These are phyloP conservation scores for Fusarium albosuccineum DNA, from an alignment of 2,329 filamentous ascomycete species.

Conservation along the genomic window DNA sequence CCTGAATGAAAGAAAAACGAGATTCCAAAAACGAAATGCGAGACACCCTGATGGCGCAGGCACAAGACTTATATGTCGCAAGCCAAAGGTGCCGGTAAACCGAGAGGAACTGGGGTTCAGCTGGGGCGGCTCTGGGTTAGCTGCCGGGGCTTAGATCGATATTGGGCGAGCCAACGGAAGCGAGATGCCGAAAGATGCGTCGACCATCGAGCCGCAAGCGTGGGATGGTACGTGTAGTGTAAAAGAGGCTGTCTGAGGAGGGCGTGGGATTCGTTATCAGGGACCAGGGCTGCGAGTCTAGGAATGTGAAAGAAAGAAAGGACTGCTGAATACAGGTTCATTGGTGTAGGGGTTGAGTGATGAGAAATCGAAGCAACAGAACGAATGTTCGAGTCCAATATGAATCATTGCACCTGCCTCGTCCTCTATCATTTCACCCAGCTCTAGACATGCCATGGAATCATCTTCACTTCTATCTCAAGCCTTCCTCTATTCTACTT, in stretches of 20 bases:
- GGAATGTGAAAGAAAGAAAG: neutral
- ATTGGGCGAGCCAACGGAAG: conserved; percentile 30
- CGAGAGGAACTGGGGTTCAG: conserved; percentile 4
- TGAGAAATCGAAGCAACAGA: no score
- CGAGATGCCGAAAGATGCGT: conserved; percentile 40
- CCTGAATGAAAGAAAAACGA: neutral
- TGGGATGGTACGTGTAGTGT: conserved; percentile 14
- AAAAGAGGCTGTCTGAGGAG: neutral
- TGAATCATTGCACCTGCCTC: neutral
- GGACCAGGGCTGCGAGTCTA: conserved; percentile 6
- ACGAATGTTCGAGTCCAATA: neutral
- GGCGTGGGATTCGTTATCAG: conserved; percentile 17
- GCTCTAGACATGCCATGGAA: neutral
- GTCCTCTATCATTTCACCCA: neutral
- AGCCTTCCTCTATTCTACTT: neutral
- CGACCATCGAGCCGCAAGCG: conserved; percentile 19
- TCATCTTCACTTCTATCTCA: neutral
- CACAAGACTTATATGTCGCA: conserved; percentile 28
- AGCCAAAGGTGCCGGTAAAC: conserved; percentile 21
- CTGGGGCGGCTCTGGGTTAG: conserved; percentile 21
- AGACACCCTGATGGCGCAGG: conserved; percentile 36
- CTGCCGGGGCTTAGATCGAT: conserved; percentile 28
- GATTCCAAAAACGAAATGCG: conserved; percentile 2
- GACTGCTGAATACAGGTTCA: neutral
- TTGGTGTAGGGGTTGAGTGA: neutral